Percentiles rank a stretch among this genome's conserved stretches.
phyloP scores from a whole-genome alignment of 2,329 filamentous ascomycete genomes.

The Phialophora macrospora region DNA sequence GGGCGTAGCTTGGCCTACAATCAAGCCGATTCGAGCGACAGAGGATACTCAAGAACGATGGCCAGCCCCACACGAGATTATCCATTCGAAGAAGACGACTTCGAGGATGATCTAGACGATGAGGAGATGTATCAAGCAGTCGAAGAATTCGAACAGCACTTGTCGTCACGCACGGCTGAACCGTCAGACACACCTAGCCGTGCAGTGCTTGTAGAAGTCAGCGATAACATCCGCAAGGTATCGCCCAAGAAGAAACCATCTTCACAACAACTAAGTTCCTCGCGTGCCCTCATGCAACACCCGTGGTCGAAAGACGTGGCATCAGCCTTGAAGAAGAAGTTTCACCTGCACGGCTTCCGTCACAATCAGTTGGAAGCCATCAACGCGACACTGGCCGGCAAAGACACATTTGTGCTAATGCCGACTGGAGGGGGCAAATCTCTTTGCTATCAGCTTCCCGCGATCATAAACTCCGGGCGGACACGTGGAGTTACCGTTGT shows the following conservation, averaged over 20 bases:
- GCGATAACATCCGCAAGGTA: constrained; percentile 43
- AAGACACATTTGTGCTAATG: constrained; percentile 96
- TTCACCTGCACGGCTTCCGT: constrained; percentile 84
- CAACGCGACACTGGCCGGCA: constrained; percentile 84
- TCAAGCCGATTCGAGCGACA: constrained; percentile 29
- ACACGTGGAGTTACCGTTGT: constrained; percentile 89
- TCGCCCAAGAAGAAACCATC: constrained; percentile 20
- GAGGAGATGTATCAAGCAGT: constrained; percentile 54
- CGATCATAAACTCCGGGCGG: constrained; percentile 77
- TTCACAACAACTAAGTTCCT: constrained; percentile 31
- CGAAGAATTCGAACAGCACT: constrained; percentile 45
- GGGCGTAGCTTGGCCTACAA: constrained; percentile 29
- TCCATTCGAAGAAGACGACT: constrained; percentile 44
- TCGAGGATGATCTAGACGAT: constrained; percentile 49
- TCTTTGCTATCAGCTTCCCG: constrained; percentile 92
- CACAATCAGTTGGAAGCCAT: constrained; percentile 94
- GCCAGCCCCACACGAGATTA: constrained; percentile 44
- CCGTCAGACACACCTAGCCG: constrained; percentile 13
- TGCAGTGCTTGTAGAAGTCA: constrained; percentile 33
- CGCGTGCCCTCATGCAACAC: constrained; percentile 60
- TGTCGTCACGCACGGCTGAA: constrained; percentile 12
- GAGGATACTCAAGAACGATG: constrained; percentile 49
- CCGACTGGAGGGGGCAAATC: constrained; percentile 97
- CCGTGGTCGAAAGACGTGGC: constrained; percentile 88
- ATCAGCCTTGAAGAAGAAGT: constrained; percentile 77